Percentiles rank a stretch among this genome's conserved stretches.
phyloP scores from a whole-genome alignment of 2,329 filamentous ascomycete species.

The Aspergillus pseudoterreus region DNA sequence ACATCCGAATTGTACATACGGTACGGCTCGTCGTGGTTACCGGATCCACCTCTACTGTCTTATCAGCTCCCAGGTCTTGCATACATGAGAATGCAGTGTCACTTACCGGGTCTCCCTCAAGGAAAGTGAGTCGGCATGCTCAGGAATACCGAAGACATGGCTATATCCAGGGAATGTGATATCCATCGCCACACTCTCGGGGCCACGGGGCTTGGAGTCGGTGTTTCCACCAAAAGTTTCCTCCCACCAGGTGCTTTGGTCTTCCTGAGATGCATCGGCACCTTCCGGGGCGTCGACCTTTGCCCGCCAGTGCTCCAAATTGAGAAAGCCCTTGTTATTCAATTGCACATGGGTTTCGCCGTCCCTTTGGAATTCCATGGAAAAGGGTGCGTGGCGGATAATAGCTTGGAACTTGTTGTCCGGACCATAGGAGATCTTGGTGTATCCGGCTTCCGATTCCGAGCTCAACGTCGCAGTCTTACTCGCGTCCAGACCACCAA shows the following conservation, averaged over 20 bases:
- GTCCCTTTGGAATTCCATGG: constrained; percentile 80
- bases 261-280: constrained; percentile 39
- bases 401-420: constrained; percentile 73
- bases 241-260: constrained; percentile 94
- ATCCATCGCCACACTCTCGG: constrained; percentile 86
- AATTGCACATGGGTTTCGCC: constrained; percentile 78
- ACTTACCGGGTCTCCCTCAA: constrained; percentile 75
- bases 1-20: constrained; percentile 94
- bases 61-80: constrained; percentile 17
- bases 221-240: constrained; percentile 94
- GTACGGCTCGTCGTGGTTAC: constrained; percentile 85
- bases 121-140: constrained; percentile 84
- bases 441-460: constrained; percentile 65
- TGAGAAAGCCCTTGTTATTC: constrained; percentile 85
- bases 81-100: background rate
- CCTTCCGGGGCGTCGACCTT: constrained; percentile 68
- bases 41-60: constrained; percentile 63
- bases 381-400: constrained; percentile 78
- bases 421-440: constrained; percentile 73
- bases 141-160: constrained; percentile 90
- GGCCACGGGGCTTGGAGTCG: constrained; percentile 89
- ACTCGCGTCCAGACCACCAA: constrained; percentile 73
- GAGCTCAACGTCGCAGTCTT: constrained; percentile 65
- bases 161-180: constrained; percentile 89
- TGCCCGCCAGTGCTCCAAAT: constrained; percentile 91